Evolutionary conservation across 192 early-diverging fungal species (phyloP).

Genomic region (Entomortierella parvispora): DNA sequence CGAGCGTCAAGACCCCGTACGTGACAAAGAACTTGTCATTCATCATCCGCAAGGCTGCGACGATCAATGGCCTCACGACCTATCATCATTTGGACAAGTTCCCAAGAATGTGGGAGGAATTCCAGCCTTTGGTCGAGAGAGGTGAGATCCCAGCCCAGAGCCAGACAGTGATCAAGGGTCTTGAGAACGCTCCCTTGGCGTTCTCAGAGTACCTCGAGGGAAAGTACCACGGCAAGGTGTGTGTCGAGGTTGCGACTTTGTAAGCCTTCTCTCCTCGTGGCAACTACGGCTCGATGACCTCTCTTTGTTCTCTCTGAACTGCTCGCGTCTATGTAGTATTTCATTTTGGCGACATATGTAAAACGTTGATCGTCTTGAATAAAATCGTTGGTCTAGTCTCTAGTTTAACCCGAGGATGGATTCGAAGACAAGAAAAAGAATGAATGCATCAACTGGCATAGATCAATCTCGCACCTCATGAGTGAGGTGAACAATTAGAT

Average conservation of each 20-base stretch:
- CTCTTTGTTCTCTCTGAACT: too few relatives aligned
- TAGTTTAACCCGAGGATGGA: too few relatives aligned
- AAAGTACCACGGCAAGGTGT: constrained; percentile 24
- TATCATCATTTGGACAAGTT: constrained; percentile 13
- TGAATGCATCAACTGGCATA: too few relatives aligned
- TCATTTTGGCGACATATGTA: too few relatives aligned
- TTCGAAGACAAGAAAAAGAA: too few relatives aligned
- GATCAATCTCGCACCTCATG: too few relatives aligned
- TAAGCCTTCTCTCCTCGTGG: too few relatives aligned
- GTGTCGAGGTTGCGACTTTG: constrained; percentile 24
- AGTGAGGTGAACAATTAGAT: too few relatives aligned
- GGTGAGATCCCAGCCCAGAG: constrained; percentile 15
- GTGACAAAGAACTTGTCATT: constrained; percentile 4
- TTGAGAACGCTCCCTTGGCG: not conserved
- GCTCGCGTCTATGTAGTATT: too few relatives aligned
- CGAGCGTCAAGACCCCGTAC: not conserved
- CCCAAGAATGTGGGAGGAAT: constrained; percentile 23
- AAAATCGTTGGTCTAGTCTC: too few relatives aligned
- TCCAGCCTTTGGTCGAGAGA: constrained; percentile 24
- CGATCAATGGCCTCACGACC: constrained; percentile 4
- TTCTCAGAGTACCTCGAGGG: constrained; percentile 16
- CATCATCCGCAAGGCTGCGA: constrained; percentile 14
- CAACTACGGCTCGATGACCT: too few relatives aligned
- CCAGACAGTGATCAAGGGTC: not conserved
- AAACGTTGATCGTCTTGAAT: too few relatives aligned